phyloP scores from a whole-genome alignment of 2,329 filamentous ascomycete species.

The Aspergillus costaricaensis region DNA sequence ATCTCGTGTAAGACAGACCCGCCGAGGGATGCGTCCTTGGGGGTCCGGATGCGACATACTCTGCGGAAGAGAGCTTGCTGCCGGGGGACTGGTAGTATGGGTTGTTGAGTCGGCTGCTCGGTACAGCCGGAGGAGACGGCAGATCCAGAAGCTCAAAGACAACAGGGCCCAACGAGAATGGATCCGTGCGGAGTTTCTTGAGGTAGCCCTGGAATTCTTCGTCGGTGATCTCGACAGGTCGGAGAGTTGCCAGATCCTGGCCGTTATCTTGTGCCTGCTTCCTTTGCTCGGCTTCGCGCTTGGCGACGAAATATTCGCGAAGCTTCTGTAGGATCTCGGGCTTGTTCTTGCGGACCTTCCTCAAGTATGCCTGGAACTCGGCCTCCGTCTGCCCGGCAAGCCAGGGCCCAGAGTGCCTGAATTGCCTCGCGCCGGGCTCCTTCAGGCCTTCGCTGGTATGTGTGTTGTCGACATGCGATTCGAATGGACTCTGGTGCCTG shows the following conservation, averaged over 20 bases:
- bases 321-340: conserved; percentile 42
- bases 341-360: conserved; percentile 46
- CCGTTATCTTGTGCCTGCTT: conserved; percentile 46
- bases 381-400: conserved; percentile 57
- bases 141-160: conserved; percentile 61
- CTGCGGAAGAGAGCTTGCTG: conserved; percentile 39
- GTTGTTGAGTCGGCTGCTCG: conserved; percentile 35
- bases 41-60: conserved; percentile 52
- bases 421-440: conserved; percentile 46
- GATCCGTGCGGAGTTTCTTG: conserved; percentile 45
- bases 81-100: conserved; percentile 40
- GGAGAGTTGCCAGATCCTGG: conserved; percentile 34
- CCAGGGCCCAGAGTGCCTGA: conserved; percentile 62
- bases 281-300: conserved; percentile 38
- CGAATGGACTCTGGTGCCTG: conserved; percentile 44
- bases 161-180: conserved; percentile 52
- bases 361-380: conserved; percentile 57
- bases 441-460: conserved; percentile 35
- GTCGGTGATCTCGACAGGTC: conserved; percentile 39
- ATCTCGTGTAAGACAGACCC: conserved; percentile 63
- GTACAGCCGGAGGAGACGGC: conserved; percentile 46
- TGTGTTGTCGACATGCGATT: conserved; percentile 49
- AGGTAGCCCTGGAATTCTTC: conserved; percentile 51
- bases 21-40: conserved; percentile 67
- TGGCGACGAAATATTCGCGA: conserved; percentile 36